These are phyloP conservation scores for Aureobasidium vineae DNA, from an alignment of 2,329 filamentous ascomycete genomes.

Conservation along the genomic window DNA sequence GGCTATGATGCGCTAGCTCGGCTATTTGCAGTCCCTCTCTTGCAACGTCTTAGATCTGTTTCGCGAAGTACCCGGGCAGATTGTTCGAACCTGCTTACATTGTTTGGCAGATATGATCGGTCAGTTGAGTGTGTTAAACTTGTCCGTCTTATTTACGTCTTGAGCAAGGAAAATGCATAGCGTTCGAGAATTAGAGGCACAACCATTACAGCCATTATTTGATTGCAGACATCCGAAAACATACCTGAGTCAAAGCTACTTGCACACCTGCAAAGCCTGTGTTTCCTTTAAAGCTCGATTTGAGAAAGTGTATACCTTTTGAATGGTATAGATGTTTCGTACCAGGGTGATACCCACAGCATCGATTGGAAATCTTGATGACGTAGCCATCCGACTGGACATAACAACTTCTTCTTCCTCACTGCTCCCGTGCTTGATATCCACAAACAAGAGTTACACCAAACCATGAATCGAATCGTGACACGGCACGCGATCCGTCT, in stretches of 20 bases:
- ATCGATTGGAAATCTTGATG: background rate
- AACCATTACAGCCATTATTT: too few relatives aligned
- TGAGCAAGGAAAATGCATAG: too few relatives aligned
- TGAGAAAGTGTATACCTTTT: background rate
- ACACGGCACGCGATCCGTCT: background rate
- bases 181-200: too few relatives aligned
- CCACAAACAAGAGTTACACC: background rate
- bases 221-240: too few relatives aligned
- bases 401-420: background rate
- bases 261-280: too few relatives aligned
- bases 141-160: background rate
- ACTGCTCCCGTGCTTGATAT: background rate
- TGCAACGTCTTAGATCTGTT: background rate
- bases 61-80: background rate
- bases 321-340: background rate
- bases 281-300: too few relatives aligned
- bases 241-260: too few relatives aligned
- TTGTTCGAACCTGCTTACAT: too few relatives aligned
- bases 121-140: too few relatives aligned
- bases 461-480: background rate
- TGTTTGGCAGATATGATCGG: too few relatives aligned
- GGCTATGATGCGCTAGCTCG: background rate
- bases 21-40: background rate
- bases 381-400: background rate
- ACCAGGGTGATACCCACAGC: background rate